phyloP scores from a whole-genome alignment of 371 early-diverging fungal species.

The Mucor velutinosus region DNA sequence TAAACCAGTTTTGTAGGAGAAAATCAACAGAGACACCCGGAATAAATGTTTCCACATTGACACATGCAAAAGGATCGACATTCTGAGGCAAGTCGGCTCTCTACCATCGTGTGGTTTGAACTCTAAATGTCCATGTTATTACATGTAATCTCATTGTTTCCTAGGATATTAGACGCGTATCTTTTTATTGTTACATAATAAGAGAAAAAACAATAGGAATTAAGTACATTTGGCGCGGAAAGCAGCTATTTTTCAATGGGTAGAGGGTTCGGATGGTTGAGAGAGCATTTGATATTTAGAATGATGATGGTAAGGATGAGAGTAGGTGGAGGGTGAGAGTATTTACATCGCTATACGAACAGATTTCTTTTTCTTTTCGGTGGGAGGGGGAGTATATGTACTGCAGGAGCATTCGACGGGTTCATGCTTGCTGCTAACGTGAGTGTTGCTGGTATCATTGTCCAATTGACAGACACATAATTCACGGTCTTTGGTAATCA shows the following conservation, averaged over 20 bases:
- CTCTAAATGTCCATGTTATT: background rate
- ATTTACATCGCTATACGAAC: conserved; percentile 33
- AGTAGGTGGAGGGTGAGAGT: background rate
- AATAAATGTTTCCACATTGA: background rate
- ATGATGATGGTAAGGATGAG: background rate
- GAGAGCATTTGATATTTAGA: background rate
- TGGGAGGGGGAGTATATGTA: conserved; percentile 16
- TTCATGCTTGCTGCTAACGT: conserved; percentile 1
- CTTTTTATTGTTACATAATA: background rate
- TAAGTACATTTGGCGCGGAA: background rate
- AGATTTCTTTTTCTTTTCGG: conserved; percentile 28
- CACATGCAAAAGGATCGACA: background rate
- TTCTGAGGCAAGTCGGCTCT: no score
- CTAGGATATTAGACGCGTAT: background rate
- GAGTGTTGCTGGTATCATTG: conserved; percentile 1
- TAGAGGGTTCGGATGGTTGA: background rate
- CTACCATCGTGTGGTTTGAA: background rate
- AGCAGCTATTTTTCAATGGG: background rate
- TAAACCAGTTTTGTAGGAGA: background rate
- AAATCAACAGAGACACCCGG: background rate
- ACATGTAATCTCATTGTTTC: background rate
- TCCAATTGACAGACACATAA: conserved; percentile 23
- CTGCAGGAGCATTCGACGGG: conserved; percentile 17
- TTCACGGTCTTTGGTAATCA: conserved; percentile 7
- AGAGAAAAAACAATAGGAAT: background rate